These are phyloP conservation scores for Sugiyamaella floridensis DNA, from an alignment of 805 yeast genomes.

Conservation along the genomic window DNA sequence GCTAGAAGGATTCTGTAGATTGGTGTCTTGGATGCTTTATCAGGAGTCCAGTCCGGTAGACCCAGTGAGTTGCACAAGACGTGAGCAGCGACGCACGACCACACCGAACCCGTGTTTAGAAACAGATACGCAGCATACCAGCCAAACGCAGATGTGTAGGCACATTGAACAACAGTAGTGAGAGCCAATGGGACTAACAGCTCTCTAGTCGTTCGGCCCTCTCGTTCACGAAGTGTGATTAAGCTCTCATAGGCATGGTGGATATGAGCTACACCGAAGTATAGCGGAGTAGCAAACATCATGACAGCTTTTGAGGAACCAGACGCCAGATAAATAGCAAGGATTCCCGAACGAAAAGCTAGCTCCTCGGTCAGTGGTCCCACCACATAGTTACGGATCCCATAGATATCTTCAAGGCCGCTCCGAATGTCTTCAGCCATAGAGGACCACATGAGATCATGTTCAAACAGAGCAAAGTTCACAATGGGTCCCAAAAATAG, in stretches of 20 bases:
- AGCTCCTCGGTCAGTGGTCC: conserved; percentile 81
- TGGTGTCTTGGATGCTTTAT: conserved; percentile 6
- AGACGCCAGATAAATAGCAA: conserved; percentile 25
- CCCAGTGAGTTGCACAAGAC: conserved; percentile 64
- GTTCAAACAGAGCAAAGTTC: conserved; percentile 28
- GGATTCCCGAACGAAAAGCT: conserved; percentile 49
- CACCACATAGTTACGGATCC: conserved; percentile 50
- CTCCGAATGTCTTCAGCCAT: conserved; percentile 19
- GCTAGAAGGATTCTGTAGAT: conserved; percentile 31
- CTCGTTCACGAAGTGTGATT: conserved; percentile 12
- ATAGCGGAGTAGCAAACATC: conserved; percentile 46
- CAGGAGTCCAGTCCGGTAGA: conserved; percentile 41
- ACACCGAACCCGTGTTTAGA: conserved; percentile 45
- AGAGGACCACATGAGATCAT: conserved; percentile 13
- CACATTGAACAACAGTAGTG: conserved; percentile 44
- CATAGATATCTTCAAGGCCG: conserved; percentile 31
- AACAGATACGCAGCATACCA: conserved; percentile 52
- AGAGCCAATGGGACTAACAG: conserved; percentile 30
- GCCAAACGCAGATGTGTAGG: conserved; percentile 68
- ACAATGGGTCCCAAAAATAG: conserved; percentile 46
- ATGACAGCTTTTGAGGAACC: conserved; percentile 20
- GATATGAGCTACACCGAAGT: conserved; percentile 72
- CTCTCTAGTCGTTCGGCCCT: conserved; percentile 20
- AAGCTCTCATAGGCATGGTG: conserved; percentile 60
- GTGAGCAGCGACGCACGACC: conserved; percentile 56